Base-by-base conservation (phyloP, 2,329 filamentous ascomycete species). In the Alternaria postmessia region DNA sequence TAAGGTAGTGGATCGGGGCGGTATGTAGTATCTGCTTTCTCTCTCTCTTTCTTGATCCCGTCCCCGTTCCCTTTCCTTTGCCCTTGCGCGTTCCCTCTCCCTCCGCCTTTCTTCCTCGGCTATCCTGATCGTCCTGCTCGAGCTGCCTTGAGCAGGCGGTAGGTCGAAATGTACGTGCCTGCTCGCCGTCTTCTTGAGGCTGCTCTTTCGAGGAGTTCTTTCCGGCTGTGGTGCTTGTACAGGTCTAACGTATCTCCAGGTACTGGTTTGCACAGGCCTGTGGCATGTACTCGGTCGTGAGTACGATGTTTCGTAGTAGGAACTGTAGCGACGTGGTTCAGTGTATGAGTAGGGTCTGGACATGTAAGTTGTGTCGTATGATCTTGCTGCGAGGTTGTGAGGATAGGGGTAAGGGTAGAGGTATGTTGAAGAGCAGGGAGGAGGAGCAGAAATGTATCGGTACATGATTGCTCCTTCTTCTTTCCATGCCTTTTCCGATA, bases 111-210 rank as follows among this genome's bases (percentile, higher is more conserved):
- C 39, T 36, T 39, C 34, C 3, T 41, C 36, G 6, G 42, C 30
- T 32, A 26, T 39, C 11, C 39, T 38, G 7, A 16, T 38, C 18
- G 28, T 44, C 16, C 51, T 44, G 18, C 26, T 49, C 14, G 24
- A 32, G 34, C 26, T 52, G 43, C 42, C 30, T 7, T 51, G 46
- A 12, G 20, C 41, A 38, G 20, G 39, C n/a, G 51, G 61, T 12
- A 54, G 26, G 12, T 54, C 48, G 30, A 56, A 56, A 6, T 41
- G 61, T 14, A 56, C 51, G 61, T 49, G 61, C 51, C 41, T 61
- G 54, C 11, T 32, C 22, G 39, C 55, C 53, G 39, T 47, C 18
- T 46, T 49, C n/a, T 52, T 60, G 18, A 46, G 26, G 22, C 9
- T 36, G 8, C 32, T 46, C 47, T 36, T 60, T 12, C 34, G 32